Evolutionary conservation across 129 eudicot species (phyloP).

Genomic region (Solidago caesia): DNA sequence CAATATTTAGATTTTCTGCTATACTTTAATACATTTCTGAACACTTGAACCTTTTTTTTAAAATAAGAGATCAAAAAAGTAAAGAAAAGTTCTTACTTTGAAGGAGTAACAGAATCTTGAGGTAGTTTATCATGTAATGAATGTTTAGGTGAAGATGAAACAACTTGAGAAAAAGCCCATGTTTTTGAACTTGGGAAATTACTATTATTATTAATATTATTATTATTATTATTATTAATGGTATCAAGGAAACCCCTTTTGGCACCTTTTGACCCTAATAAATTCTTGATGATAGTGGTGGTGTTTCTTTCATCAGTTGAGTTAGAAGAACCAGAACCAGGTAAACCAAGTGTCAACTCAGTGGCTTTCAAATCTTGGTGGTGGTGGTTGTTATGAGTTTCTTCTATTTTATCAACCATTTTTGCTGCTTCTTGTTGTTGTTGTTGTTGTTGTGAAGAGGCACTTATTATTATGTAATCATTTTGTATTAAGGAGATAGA

Average conservation of each 20-base stretch:
- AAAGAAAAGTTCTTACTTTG: constrained; percentile 50
- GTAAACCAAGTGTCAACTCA: constrained; percentile 78
- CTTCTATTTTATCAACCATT: constrained; percentile 27
- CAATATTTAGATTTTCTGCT: too few relatives aligned
- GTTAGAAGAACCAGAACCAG: constrained; percentile 82
- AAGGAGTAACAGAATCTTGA: constrained; percentile 45
- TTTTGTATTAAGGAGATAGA: constrained; percentile 30
- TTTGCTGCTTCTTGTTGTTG: constrained; percentile 8
- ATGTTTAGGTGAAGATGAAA: constrained; percentile 15
- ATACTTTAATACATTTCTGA: too few relatives aligned
- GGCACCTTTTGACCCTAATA: constrained; percentile 44
- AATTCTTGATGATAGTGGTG: constrained; percentile 1
- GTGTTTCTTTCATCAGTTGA: constrained; percentile 54
- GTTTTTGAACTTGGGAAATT: too few relatives aligned
- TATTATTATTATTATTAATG: constrained; percentile 35
- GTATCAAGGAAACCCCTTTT: constrained; percentile 61
- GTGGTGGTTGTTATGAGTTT: neutral
- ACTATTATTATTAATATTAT: constrained; percentile 26
- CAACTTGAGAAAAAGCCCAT: too few relatives aligned
- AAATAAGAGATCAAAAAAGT: neutral
- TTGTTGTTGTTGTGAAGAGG: constrained; percentile 19
- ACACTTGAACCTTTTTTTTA: neutral
- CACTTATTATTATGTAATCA: constrained; percentile 33
- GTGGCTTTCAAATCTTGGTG: constrained; percentile 59
- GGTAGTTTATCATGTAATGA: constrained; percentile 29